phyloP scores from a whole-genome alignment of 306 rosid species.

The Fagus crenata region DNA sequence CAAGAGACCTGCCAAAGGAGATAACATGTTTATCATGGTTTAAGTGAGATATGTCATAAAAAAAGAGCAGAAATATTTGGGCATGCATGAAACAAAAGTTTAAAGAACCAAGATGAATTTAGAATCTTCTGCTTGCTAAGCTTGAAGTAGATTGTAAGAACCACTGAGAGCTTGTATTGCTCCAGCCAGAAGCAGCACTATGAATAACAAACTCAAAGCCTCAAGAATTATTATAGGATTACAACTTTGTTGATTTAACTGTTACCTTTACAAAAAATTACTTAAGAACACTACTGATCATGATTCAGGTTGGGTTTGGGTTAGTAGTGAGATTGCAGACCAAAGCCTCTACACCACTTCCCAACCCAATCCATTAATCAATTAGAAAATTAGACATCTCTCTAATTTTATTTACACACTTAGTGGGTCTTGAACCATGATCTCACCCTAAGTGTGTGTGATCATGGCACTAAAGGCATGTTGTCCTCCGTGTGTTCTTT shows the following conservation, averaged over 20 bases:
- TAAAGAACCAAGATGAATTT: background rate
- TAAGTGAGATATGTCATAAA: background rate
- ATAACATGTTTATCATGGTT: slow-evolving; percentile 16
- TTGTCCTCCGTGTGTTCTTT: too few species aligned
- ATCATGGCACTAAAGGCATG: too few species aligned
- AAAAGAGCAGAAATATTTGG: background rate
- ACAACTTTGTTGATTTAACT: background rate
- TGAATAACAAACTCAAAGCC: too few species aligned
- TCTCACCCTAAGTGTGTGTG: too few species aligned
- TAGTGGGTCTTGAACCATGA: too few species aligned
- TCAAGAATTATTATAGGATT: background rate
- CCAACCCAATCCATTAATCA: too few species aligned
- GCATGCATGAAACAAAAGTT: slow-evolving; percentile 1
- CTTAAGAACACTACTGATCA: background rate
- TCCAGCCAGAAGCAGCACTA: background rate
- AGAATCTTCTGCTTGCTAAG: background rate
- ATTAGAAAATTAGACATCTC: too few species aligned
- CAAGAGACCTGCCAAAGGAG: slow-evolving; percentile 71
- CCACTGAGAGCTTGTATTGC: background rate
- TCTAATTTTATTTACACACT: too few species aligned
- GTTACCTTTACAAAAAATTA: background rate
- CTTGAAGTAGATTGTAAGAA: background rate
- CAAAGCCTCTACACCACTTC: too few species aligned
- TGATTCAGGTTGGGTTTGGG: background rate
- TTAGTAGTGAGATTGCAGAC: background rate